Conservation (phyloP, 23 red algal species). For the Gracilariopsis chorda region DNA sequence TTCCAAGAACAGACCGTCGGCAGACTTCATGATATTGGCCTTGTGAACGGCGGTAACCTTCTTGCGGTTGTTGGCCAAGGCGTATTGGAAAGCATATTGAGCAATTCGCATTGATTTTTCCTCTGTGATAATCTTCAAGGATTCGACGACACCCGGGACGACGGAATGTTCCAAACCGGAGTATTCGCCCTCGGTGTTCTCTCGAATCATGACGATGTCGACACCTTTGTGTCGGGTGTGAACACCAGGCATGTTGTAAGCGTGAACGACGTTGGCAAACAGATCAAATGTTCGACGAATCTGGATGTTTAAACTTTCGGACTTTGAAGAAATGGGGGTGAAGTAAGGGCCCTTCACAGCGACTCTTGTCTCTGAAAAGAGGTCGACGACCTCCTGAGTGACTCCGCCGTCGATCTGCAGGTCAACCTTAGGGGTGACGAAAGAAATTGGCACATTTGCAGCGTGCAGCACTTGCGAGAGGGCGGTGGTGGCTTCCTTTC, state of each 20-base stretch:
- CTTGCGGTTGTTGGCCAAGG: constrained; percentile 75
- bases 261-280: constrained; percentile 93
- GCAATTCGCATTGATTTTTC: constrained; percentile 72
- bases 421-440: constrained; percentile 63
- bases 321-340: constrained; percentile 58
- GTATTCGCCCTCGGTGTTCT: constrained; percentile 99
- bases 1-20: constrained; percentile 93
- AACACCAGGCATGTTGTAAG: constrained; percentile 89
- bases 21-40: constrained; percentile 95
- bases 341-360: constrained; percentile 96
- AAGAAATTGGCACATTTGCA: constrained; percentile 82
- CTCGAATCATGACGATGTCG: constrained; percentile 95
- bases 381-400: constrained; percentile 68
- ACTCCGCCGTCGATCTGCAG: constrained; percentile 67
- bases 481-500: constrained; percentile 66
- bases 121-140: constrained; percentile 90
- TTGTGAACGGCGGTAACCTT: constrained; percentile 98
- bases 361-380: constrained; percentile 75
- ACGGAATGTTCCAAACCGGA: constrained; percentile 92
- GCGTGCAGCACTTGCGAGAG: constrained; percentile 80
- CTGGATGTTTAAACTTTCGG: constrained; percentile 82
- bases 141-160: constrained; percentile 92
- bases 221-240: constrained; percentile 71
- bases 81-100: constrained; percentile 95
- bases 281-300: constrained; percentile 83